A percentile compares a stretch with the other conserved stretches of the same genome.
phyloP scores from a whole-genome alignment of 1,139 yeast genomes.

The Blastobotrys buckinghamii region DNA sequence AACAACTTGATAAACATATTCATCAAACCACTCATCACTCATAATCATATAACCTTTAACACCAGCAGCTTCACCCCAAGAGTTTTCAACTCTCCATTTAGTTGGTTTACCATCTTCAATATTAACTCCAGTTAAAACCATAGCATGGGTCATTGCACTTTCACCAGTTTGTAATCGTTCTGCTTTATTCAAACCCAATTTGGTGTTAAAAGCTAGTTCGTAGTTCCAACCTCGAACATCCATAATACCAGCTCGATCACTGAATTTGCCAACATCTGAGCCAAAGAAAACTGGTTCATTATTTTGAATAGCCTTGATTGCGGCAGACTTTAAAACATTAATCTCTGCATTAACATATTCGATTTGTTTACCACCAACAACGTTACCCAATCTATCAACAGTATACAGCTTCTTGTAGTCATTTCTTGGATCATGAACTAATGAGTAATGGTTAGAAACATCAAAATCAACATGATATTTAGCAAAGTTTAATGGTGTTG shows the following conservation, averaged over 20 bases:
- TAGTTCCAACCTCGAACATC: slow-evolving; percentile 54
- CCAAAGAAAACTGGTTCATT: slow-evolving; percentile 67
- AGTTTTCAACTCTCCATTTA: slow-evolving; percentile 66
- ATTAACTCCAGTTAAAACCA: slow-evolving; percentile 64
- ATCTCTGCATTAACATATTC: slow-evolving; percentile 56
- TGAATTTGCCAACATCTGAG: slow-evolving; percentile 59
- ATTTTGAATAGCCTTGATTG: slow-evolving; percentile 52
- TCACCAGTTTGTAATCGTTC: slow-evolving; percentile 53
- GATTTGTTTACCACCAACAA: slow-evolving; percentile 55
- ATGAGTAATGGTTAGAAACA: slow-evolving; percentile 47
- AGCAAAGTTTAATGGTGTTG: slow-evolving; percentile 52
- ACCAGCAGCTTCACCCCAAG: slow-evolving; percentile 60
- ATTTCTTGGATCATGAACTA: slow-evolving; percentile 62
- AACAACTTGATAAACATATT: slow-evolving; percentile 60
- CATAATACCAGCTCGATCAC: slow-evolving; percentile 47
- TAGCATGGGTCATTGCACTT: slow-evolving; percentile 49
- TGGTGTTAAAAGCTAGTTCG: slow-evolving; percentile 49
- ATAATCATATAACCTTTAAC: slow-evolving; percentile 57
- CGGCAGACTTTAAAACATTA: slow-evolving; percentile 45
- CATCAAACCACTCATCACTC: slow-evolving; percentile 64
- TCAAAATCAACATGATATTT: slow-evolving; percentile 42
- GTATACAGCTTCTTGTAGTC: slow-evolving; percentile 48
- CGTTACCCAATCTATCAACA: slow-evolving; percentile 55
- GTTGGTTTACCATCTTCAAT: slow-evolving; percentile 44
- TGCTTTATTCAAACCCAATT: slow-evolving; percentile 44